Conservation (phyloP, 2,329 filamentous ascomycete species). For the Trichoderma semiorbis region DNA sequence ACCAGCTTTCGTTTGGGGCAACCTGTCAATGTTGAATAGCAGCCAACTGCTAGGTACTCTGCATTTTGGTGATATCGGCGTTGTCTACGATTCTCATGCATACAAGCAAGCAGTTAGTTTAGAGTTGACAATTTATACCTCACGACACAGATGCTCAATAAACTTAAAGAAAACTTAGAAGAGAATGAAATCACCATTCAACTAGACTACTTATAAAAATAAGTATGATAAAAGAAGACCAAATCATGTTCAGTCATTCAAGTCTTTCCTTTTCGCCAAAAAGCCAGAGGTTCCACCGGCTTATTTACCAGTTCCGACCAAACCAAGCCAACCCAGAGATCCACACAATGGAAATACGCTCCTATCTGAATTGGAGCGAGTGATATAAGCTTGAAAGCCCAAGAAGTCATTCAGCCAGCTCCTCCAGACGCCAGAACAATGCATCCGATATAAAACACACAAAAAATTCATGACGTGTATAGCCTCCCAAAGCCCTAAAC, state of each 20-base stretch:
- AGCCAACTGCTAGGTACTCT: background rate
- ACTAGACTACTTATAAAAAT: background rate
- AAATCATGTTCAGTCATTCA: background rate
- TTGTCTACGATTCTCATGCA: background rate
- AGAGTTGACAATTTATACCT: background rate
- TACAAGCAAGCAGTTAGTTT: background rate
- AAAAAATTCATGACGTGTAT: background rate
- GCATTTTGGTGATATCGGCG: background rate
- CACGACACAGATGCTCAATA: background rate
- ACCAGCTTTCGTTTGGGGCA: background rate
- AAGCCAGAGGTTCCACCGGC: background rate
- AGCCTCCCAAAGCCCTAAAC: background rate
- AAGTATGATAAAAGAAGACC: background rate
- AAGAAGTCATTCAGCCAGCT: background rate
- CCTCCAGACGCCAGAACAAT: constrained; percentile 15
- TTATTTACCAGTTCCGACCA: background rate
- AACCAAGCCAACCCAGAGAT: background rate
- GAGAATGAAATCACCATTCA: background rate
- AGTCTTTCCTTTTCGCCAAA: background rate
- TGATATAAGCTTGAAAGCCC: background rate
- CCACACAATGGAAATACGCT: background rate
- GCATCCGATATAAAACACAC: constrained; percentile 4
- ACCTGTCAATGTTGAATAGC: background rate
- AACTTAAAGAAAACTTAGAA: background rate
- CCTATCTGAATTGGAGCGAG: background rate